Evolutionary conservation across 2,329 filamentous ascomycete genomes (phyloP), one percentile per base, ranked within the genome.

Genomic region (Herpotrichia juniperi): DNA sequence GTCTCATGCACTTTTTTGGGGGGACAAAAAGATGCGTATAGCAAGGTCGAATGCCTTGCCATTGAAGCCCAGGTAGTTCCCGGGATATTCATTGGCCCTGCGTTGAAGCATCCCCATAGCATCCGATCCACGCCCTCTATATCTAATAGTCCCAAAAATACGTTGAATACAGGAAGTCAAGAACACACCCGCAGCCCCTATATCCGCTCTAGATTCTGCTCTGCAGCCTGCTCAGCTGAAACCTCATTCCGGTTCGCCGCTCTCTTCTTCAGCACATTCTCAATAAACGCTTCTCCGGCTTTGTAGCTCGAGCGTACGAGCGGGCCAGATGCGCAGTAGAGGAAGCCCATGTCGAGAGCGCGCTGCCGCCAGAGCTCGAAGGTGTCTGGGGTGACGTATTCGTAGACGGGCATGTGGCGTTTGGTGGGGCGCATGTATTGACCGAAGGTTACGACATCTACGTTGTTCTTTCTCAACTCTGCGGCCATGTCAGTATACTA

Each of bases 401-500:
- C 91, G 68, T 96, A 89, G 26, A 99, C 94, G 74, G 96, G 88
- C 85, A 99, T 93, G 74, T 99, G 94, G 39, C 93, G 86, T 81
- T 97, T 99, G 4, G 94, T 99, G 1, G 94, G 94, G 10, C 93
- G 90, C 94, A 99, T 99, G 80, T 99, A 99, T 79, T 99, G 94
- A n/a, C 94, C 94, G 63, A 99, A 99, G 0, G 94, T 99, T 51
- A 99, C 92, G 11, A 99, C 91, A 64, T 99, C 94, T 40, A 97
- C 93, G 54, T 90, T 80, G 51, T 86, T 83, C 59, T 87, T 87
- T 51, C 94, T 85, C 11, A 99, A 83, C 72, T 96, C 90, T 85
- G 53, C 12, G 6, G 48, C 0, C 46, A 24, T 4, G 40, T 49
- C 48, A 64, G 60, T 46, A 50, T 25, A 43, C 17, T 26, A 10